Evolutionary conservation across 352 stramenopile genomes (phyloP).

Genomic region (Halophytophthora batemanensis): DNA sequence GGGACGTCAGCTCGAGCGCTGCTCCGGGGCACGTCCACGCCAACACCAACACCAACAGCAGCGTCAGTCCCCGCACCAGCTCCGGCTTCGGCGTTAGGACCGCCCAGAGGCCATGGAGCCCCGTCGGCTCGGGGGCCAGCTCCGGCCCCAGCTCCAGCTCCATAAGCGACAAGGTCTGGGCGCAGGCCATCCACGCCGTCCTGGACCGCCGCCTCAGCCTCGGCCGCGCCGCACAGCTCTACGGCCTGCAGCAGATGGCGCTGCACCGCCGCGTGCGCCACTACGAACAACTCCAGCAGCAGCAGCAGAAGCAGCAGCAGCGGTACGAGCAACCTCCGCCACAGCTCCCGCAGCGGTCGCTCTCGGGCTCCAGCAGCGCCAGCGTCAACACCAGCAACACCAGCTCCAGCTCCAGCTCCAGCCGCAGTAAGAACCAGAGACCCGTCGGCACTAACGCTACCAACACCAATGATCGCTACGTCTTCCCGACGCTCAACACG

Average conservation of each 20-base stretch:
- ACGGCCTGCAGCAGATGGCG: slow-evolving; percentile 61
- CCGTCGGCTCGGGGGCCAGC: too few species aligned
- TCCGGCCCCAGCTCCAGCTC: neutral
- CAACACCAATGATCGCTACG: slow-evolving; percentile 15
- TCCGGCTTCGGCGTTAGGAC: too few species aligned
- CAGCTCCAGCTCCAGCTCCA: too few species aligned
- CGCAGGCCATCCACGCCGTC: slow-evolving; percentile 62
- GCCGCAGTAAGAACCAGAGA: too few species aligned
- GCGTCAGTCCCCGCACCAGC: too few species aligned
- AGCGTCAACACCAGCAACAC: neutral
- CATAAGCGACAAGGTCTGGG: slow-evolving; percentile 51
- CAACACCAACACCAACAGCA: slow-evolving; percentile 10
- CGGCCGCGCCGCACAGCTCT: slow-evolving; percentile 52
- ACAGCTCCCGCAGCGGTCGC: neutral
- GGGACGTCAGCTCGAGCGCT: neutral
- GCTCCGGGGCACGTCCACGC: slow-evolving; percentile 1
- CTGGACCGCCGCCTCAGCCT: slow-evolving; percentile 62
- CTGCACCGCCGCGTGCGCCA: slow-evolving; percentile 59
- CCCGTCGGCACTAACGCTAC: too few species aligned
- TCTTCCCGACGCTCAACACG: slow-evolving; percentile 28
- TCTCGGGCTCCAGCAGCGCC: neutral
- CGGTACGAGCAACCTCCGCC: neutral
- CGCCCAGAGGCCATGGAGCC: neutral
- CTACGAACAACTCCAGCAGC: neutral
- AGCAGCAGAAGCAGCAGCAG: slow-evolving; percentile 5